These are phyloP conservation scores for Agrocybe pediades DNA, from an alignment of 768 basidiomycete species.

Conservation along the genomic window DNA sequence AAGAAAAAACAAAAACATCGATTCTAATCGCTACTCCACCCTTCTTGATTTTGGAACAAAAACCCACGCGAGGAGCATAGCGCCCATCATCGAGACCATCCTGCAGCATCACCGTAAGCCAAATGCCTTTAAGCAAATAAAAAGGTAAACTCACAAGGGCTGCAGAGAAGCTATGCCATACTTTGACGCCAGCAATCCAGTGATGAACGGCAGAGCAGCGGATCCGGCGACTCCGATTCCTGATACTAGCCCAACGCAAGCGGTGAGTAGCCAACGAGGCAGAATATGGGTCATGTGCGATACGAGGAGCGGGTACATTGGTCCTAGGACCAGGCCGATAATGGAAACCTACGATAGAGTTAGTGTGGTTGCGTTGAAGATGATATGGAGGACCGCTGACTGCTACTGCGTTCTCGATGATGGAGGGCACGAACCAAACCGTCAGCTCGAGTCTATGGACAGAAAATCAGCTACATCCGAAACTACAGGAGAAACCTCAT, in stretches of 20 bases:
- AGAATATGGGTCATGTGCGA: slow-evolving; percentile 67
- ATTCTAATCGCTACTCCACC: no score
- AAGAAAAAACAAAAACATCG: no score
- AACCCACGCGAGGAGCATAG: slow-evolving; percentile 57
- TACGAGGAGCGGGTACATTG: slow-evolving; percentile 73
- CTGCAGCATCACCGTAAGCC: slow-evolving; percentile 27
- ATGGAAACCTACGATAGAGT: slow-evolving; percentile 40
- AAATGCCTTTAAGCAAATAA: not conserved
- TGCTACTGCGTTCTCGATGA: slow-evolving; percentile 66
- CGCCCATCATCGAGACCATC: slow-evolving; percentile 60
- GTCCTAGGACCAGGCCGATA: slow-evolving; percentile 71
- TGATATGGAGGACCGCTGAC: slow-evolving; percentile 14
- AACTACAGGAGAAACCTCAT: no score
- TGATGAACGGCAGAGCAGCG: slow-evolving; percentile 71
- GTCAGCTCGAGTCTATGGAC: slow-evolving; percentile 59
- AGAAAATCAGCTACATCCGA: no score
- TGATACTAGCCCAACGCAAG: slow-evolving; percentile 63
- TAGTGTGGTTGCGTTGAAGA: not conserved
- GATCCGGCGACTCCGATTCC: slow-evolving; percentile 70
- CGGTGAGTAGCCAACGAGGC: slow-evolving; percentile 68
- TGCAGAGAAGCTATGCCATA: slow-evolving; percentile 61
- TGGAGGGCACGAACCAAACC: slow-evolving; percentile 71
- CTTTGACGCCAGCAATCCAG: slow-evolving; percentile 64
- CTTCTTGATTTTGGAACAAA: slow-evolving; percentile 38
- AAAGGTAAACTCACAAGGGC: slow-evolving; percentile 49